A percentile compares a stretch with the other conserved stretches of the same genome.
Conservation (phyloP, 2,329 filamentous ascomycete genomes). For the Monosporascus sp. region DNA sequence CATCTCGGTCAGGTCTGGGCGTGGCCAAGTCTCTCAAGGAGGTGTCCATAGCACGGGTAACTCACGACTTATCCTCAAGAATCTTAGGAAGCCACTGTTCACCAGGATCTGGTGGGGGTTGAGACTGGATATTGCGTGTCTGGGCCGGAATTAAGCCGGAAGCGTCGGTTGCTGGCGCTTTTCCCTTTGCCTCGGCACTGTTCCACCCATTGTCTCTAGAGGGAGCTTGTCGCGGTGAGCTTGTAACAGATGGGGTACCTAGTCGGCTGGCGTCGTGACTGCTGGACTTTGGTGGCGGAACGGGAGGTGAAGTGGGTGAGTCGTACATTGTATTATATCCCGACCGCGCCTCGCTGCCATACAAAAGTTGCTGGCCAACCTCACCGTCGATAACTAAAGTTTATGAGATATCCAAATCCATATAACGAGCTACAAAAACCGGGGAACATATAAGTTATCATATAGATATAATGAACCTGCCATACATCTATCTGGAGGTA, state of each 20-base stretch:
- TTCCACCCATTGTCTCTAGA: constrained; percentile 23
- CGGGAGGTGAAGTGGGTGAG: constrained; percentile 54
- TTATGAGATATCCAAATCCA: too few species aligned
- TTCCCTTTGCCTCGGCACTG: constrained; percentile 16
- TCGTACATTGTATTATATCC: constrained; percentile 21
- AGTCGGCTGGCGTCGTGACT: constrained; percentile 64
- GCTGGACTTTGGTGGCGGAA: constrained; percentile 66
- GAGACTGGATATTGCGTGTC: constrained; percentile 17
- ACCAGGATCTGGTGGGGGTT: constrained; percentile 49
- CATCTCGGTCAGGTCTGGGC: not conserved
- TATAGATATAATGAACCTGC: too few species aligned
- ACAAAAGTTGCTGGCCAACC: not conserved
- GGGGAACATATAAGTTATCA: too few species aligned
- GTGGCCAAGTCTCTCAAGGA: too few species aligned
- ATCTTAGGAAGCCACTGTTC: constrained; percentile 74
- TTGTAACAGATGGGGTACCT: constrained; percentile 52
- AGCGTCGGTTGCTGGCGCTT: constrained; percentile 16
- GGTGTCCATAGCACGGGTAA: constrained; percentile 8
- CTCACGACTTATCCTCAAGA: constrained; percentile 75
- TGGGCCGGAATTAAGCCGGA: constrained; percentile 26
- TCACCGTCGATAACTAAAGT: constrained; percentile 2
- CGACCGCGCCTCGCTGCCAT: too few species aligned
- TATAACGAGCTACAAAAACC: too few species aligned
- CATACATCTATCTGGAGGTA: too few species aligned
- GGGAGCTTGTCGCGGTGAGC: constrained; percentile 39